These are phyloP conservation scores for Sindora glabra DNA, from an alignment of 306 rosid genomes.

Conservation along the genomic window DNA sequence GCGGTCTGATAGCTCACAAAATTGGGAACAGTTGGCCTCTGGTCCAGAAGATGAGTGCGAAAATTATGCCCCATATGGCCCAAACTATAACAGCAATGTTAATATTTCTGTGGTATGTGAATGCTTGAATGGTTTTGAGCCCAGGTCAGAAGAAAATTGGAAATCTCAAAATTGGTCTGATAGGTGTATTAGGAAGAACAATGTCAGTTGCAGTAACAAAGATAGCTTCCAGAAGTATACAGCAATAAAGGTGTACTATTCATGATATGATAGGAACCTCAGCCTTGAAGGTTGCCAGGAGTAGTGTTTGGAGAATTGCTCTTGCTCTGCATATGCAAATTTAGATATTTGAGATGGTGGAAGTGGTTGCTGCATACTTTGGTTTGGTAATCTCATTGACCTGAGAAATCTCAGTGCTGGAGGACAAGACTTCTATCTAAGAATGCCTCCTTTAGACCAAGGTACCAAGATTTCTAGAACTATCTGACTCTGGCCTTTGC, in stretches of 20 bases:
- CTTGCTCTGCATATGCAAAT: conserved; percentile 6
- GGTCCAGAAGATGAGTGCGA: not conserved
- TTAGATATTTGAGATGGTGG: not conserved
- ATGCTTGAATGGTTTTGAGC: not conserved
- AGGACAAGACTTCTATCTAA: conserved; percentile 13
- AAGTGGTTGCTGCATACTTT: conserved; percentile 20
- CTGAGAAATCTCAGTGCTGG: not conserved
- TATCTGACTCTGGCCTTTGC: no score
- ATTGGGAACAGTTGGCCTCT: not conserved
- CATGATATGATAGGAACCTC: not conserved
- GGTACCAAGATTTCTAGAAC: no score
- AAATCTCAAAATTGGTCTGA: not conserved
- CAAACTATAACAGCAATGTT: not conserved
- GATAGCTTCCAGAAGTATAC: not conserved
- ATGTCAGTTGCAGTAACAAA: not conserved
- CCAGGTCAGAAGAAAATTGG: not conserved
- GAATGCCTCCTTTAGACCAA: not conserved
- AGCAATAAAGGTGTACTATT: not conserved
- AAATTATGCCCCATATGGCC: not conserved
- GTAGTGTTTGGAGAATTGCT: not conserved
- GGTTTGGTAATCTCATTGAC: conserved; percentile 9
- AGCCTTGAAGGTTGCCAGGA: not conserved
- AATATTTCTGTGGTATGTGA: not conserved
- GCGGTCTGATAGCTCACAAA: not conserved
- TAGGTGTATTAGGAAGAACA: not conserved